Base-by-base conservation (phyloP, 768 basidiomycete genomes). In the Naganishia randhawae region DNA sequence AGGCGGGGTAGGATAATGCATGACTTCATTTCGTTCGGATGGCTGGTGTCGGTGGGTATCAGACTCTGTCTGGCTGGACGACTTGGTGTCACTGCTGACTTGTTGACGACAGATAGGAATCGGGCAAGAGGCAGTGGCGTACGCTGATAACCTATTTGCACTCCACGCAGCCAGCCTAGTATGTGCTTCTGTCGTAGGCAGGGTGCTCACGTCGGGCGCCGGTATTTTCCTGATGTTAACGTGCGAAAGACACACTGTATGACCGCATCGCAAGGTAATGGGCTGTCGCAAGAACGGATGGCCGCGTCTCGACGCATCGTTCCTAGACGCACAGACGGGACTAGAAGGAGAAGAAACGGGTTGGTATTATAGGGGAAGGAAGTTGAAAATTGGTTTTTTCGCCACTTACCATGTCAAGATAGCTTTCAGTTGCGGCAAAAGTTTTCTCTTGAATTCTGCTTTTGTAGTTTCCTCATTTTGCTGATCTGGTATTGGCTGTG, bases 231-330 rank as follows among this genome's bases (percentile, higher is more conserved):
- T 76, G 62, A 76, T 65, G 39, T 64, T 61, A 65, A 83, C 72
- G 75, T 90, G 89, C n/a, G 27, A 51, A 0, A 85, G 78, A 73
- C 92, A 96, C 70, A 94, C 71, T 25, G 91, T 84, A 76, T 96
- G 92, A 63, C 92, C 92, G 75, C 92, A 96, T 73, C 82, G 84
- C 45, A 95, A 86, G 10, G 83, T 85, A 39, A 84, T 81, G 2
- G 87, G 87, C 3, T 81, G 75, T 27, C 73, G 67, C 27, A 87
- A 81, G 64, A 80, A 65, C 27, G 77, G 45, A 0, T 61, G 22
- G 22, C 22, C 37, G 6, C 37, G 35, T 61, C 37, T 6, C 7
- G 77, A 69, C 8, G 79, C 22, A 45, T 4, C 67, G 65, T 63
- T 55, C 54, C 42, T 41, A 17, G 57, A 61, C 16, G 41, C 57